A percentile compares a stretch with the other conserved stretches of the same genome.
Conservation (phyloP, 2,329 filamentous ascomycete genomes). For the Calonectria hawksworthii region DNA sequence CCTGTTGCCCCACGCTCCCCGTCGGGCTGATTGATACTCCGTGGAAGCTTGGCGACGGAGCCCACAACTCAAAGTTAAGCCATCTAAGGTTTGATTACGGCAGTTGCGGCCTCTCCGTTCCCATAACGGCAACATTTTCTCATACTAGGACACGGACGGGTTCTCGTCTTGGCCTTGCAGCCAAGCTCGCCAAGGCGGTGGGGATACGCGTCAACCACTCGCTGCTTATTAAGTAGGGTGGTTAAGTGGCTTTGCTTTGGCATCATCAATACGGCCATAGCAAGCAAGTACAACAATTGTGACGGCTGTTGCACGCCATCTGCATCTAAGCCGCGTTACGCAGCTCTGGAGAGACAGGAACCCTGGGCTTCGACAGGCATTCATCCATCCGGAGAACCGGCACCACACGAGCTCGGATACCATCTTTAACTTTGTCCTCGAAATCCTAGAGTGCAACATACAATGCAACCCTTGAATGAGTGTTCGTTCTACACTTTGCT, state of each 20-base stretch:
- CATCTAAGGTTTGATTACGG: not conserved
- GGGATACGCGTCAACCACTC: not conserved
- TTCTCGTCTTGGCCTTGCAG: not conserved
- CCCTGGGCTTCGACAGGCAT: not conserved
- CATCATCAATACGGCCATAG: not conserved
- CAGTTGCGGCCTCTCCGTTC: not conserved
- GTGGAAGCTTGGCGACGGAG: not conserved
- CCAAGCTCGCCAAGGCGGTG: not conserved
- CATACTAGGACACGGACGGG: not conserved
- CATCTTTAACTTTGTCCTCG: not conserved
- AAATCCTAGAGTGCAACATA: not conserved
- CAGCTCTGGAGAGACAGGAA: not conserved
- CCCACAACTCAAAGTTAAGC: not conserved
- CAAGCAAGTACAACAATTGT: not conserved
- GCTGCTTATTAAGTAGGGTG: not conserved
- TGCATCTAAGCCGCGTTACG: not conserved
- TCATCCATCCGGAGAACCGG: not conserved
- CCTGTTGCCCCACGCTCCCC: not conserved
- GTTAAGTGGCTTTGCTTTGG: not conserved
- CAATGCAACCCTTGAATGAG: not conserved
- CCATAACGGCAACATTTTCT: not conserved
- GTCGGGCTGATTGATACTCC: not conserved
- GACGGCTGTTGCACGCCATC: not conserved
- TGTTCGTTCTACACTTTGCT: not conserved
- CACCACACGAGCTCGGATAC: not conserved